phyloP scores from a whole-genome alignment of 1,139 yeast genomes.

The Cylindricascospora bacillispora region DNA sequence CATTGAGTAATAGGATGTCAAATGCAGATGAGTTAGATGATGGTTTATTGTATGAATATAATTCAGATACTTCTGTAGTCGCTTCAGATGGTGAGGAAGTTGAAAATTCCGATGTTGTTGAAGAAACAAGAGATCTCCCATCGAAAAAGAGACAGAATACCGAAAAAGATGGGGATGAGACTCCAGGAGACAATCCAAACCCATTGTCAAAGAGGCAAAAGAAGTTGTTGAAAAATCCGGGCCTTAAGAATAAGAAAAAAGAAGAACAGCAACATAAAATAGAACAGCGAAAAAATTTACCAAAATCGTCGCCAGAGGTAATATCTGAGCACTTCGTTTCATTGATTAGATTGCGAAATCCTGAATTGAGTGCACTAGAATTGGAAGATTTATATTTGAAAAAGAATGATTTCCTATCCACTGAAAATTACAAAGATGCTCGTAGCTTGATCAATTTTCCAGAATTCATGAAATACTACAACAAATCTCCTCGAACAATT shows the following conservation, averaged over 20 bases:
- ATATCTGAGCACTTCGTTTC: constrained; percentile 23
- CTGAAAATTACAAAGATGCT: constrained; percentile 16
- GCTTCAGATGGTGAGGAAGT: constrained; percentile 5
- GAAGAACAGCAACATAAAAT: constrained; percentile 22
- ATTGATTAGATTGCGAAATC: constrained; percentile 21
- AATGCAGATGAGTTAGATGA: constrained; percentile 26
- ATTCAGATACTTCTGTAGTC: constrained; percentile 7
- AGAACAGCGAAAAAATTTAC: constrained; percentile 18
- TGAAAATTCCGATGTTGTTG: constrained; percentile 1
- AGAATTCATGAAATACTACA: constrained; percentile 16
- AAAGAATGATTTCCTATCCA: constrained; percentile 21
- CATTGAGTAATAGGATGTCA: no score
- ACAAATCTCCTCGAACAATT: constrained; percentile 23
- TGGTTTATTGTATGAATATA: constrained; percentile 20
- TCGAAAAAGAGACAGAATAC: not conserved
- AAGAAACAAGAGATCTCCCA: not conserved
- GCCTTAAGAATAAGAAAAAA: constrained; percentile 19
- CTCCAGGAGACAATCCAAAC: not conserved
- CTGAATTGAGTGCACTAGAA: constrained; percentile 25
- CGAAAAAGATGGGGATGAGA: not conserved
- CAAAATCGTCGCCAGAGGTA: constrained; percentile 16
- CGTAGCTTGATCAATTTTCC: constrained; percentile 18
- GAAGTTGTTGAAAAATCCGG: constrained; percentile 19
- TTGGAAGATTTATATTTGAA: constrained; percentile 24
- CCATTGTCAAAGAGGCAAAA: constrained; percentile 23